Conservation (phyloP, 257 asterid species). For the Thymus mandschuricus region DNA sequence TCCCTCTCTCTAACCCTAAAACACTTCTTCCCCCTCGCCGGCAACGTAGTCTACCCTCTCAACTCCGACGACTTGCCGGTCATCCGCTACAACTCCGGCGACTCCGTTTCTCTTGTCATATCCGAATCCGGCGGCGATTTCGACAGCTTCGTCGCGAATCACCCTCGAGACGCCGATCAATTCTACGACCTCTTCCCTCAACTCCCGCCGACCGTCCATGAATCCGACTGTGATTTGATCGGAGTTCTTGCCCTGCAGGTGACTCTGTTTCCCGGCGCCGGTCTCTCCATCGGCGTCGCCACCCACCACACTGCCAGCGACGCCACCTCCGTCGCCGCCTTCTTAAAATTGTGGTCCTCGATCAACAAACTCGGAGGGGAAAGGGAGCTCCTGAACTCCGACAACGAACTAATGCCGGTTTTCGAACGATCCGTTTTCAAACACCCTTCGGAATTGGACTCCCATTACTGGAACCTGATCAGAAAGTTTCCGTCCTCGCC, state of each 20-base stretch:
- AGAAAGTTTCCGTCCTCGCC: neutral
- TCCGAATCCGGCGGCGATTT: constrained; percentile 23
- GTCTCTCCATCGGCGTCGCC: constrained; percentile 48
- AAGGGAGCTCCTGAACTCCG: neutral
- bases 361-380: constrained; percentile 32
- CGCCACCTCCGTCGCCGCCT: constrained; percentile 40
- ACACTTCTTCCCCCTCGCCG: constrained; percentile 47
- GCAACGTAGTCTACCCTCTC: constrained; percentile 37
- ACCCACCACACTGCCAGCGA: constrained; percentile 49
- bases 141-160: constrained; percentile 14
- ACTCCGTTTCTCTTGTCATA: constrained; percentile 42
- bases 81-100: constrained; percentile 38
- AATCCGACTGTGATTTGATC: constrained; percentile 17
- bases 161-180: constrained; percentile 38
- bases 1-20: constrained; percentile 31
- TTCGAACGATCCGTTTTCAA: constrained; percentile 38
- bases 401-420: constrained; percentile 14
- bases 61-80: constrained; percentile 32
- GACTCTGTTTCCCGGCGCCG: constrained; percentile 15
- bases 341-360: constrained; percentile 50
- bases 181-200: constrained; percentile 48
- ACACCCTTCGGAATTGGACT: constrained; percentile 36
- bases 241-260: constrained; percentile 51
- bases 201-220: constrained; percentile 30
- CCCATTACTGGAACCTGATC: constrained; percentile 17